phyloP scores from a whole-genome alignment of 2,329 filamentous ascomycete species.

The Mycosphaerella sp. region DNA sequence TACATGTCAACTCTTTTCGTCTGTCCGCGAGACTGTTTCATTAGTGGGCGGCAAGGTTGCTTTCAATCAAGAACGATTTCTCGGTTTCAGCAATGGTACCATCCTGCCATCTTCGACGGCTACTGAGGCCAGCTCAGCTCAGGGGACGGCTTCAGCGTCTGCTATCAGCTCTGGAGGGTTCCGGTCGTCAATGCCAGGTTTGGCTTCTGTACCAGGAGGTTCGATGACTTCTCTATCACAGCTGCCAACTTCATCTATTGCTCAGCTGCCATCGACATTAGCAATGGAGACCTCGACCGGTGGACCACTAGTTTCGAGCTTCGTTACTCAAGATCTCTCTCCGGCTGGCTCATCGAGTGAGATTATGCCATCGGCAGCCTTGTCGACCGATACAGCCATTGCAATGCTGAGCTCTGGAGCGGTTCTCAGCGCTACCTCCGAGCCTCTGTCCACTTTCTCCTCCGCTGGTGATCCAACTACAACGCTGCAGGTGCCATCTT shows the following conservation, averaged over 20 bases:
- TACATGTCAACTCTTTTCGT: conserved; percentile 6
- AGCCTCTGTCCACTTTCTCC: too few relatives aligned
- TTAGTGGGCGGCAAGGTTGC: not conserved
- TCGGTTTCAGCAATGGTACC: not conserved
- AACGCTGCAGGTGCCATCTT: not conserved
- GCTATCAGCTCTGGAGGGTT: not conserved
- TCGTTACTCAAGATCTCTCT: not conserved
- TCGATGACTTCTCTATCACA: not conserved
- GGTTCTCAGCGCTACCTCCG: not conserved
- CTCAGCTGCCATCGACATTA: not conserved
- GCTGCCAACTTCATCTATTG: not conserved
- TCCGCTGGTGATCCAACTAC: too few relatives aligned
- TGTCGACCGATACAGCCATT: not conserved
- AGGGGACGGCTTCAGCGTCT: not conserved
- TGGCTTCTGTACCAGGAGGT: not conserved
- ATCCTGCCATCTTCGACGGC: not conserved
- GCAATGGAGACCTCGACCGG: too few relatives aligned
- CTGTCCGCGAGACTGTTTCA: not conserved
- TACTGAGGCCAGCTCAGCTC: not conserved
- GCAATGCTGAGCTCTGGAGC: not conserved
- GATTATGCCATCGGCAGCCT: not conserved
- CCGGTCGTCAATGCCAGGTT: not conserved
- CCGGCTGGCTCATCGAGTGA: not conserved
- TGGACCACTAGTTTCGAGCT: not conserved
- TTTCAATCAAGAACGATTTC: not conserved